A percentile compares a stretch with the other conserved stretches of the same genome.
These are phyloP conservation scores for Cyberlindnera petersonii DNA, from an alignment of 805 yeast species.

Conservation along the genomic window DNA sequence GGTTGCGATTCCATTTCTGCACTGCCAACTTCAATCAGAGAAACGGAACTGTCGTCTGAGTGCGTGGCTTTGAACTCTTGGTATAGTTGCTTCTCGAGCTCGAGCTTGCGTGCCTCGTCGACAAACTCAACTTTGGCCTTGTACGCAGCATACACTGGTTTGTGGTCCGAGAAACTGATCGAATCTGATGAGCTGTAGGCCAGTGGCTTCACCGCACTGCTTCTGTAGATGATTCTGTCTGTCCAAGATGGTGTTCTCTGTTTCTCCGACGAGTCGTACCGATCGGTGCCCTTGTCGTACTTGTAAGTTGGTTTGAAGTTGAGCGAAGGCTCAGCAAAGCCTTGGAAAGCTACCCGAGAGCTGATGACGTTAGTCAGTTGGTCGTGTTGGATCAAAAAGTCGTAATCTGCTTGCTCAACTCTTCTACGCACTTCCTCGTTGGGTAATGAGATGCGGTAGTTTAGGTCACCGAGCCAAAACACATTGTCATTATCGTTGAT, in stretches of 20 bases:
- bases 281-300: conserved; percentile 77
- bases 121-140: conserved; percentile 61
- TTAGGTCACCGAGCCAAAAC: conserved; percentile 94
- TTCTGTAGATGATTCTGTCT: conserved; percentile 55
- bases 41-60: conserved; percentile 27
- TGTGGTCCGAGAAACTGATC: conserved; percentile 76
- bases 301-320: conserved; percentile 88
- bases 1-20: conserved; percentile 4
- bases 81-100: conserved; percentile 56
- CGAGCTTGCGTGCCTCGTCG: conserved; percentile 56
- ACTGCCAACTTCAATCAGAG: conserved; percentile 21
- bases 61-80: conserved; percentile 45
- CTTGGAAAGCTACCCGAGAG: conserved; percentile 62
- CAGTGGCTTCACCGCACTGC: conserved; percentile 44
- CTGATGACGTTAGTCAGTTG: conserved; percentile 77
- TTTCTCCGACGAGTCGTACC: conserved; percentile 86
- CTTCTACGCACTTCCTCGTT: conserved; percentile 70
- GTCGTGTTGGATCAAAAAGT: conserved; percentile 60
- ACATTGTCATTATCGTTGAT: conserved; percentile 75
- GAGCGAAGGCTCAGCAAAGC: conserved; percentile 72
- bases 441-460: conserved; percentile 69
- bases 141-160: conserved; percentile 86
- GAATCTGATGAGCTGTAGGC: conserved; percentile 64
- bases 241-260: conserved; percentile 97
- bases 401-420: conserved; percentile 42